Percentiles rank a stretch among this genome's conserved stretches.
Evolutionary conservation across 768 basidiomycete species (phyloP).

Genomic region (Mycena metata): DNA sequence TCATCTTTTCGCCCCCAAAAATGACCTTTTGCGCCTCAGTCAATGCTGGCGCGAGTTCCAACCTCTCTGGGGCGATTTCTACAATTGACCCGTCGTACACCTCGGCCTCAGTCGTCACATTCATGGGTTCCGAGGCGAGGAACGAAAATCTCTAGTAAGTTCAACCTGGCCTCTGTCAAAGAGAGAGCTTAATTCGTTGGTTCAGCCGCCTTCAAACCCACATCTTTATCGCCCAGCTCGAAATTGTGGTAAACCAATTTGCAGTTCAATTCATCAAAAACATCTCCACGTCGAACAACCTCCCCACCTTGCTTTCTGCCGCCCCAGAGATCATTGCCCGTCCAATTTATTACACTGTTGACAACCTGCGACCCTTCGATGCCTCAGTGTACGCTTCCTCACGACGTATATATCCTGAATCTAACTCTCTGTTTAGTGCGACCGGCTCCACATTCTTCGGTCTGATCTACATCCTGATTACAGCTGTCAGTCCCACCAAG

Average conservation of each 20-base stretch:
- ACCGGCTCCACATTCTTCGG: slow-evolving; percentile 67
- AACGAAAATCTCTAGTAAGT: slow-evolving; percentile 61
- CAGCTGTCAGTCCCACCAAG: slow-evolving; percentile 43
- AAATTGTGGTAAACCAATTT: slow-evolving; percentile 51
- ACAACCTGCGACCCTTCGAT: slow-evolving; percentile 71
- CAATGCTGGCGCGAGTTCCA: slow-evolving; percentile 55
- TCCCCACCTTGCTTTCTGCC: slow-evolving; percentile 52
- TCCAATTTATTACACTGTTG: slow-evolving; percentile 62
- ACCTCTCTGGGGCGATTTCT: slow-evolving; percentile 54
- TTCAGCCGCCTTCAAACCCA: neutral
- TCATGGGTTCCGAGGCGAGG: slow-evolving; percentile 62
- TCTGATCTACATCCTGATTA: slow-evolving; percentile 64
- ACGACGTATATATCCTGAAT: too few species aligned
- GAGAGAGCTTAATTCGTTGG: too few species aligned
- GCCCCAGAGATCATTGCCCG: slow-evolving; percentile 65
- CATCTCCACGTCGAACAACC: slow-evolving; percentile 46
- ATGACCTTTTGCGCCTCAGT: slow-evolving; percentile 45
- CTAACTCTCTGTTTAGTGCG: slow-evolving; percentile 54
- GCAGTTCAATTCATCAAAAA: slow-evolving; percentile 48
- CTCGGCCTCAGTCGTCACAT: slow-evolving; percentile 62
- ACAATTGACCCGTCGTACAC: slow-evolving; percentile 60
- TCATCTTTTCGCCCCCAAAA: too few species aligned
- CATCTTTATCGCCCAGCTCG: slow-evolving; percentile 41
- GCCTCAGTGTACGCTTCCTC: slow-evolving; percentile 62
- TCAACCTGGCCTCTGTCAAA: too few species aligned